phyloP scores from a whole-genome alignment of 768 basidiomycete species.

The Arthromyces matolae region DNA sequence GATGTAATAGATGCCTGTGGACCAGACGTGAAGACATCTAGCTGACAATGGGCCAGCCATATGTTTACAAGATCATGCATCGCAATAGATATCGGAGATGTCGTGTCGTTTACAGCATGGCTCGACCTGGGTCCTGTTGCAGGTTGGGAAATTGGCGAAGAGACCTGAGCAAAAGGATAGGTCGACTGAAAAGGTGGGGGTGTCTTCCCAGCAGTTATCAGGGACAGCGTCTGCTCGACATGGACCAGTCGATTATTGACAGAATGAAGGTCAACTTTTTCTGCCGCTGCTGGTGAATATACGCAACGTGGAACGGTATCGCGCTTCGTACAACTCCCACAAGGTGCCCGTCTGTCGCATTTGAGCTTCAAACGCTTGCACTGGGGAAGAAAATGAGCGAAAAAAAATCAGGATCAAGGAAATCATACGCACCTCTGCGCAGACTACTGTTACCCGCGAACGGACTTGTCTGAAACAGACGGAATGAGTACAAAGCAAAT shows the following conservation, averaged over 20 bases:
- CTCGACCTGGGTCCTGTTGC: conserved; percentile 26
- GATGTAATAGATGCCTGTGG: conserved; percentile 3
- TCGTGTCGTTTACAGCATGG: conserved; percentile 33
- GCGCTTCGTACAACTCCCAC: conserved; percentile 75
- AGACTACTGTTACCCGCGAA: conserved; percentile 76
- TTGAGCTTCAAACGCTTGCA: conserved; percentile 87
- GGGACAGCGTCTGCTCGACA: conserved; percentile 59
- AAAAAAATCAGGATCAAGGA: conserved; percentile 2
- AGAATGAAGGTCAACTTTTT: conserved; percentile 85
- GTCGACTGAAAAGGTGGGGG: conserved; percentile 34
- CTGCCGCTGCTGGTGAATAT: conserved; percentile 78
- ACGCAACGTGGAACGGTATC: conserved; percentile 70
- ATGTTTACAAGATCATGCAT: conserved; percentile 55
- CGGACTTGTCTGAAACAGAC: conserved; percentile 53
- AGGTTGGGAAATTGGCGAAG: conserved; percentile 12
- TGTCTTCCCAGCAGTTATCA: conserved; percentile 40
- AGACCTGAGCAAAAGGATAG: conserved; percentile 27
- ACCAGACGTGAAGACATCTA: conserved; percentile 13
- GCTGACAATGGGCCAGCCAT: conserved; percentile 57
- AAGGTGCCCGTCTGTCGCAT: conserved; percentile 77
- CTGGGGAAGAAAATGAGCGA: conserved; percentile 32
- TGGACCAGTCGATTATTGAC: conserved; percentile 76
- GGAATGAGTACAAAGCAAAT: neutral
- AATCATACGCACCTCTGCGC: conserved; percentile 65
- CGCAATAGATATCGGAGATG: conserved; percentile 49